phyloP scores from a whole-genome alignment of 352 stramenopile species.

The Phytophthora citrophthora region DNA sequence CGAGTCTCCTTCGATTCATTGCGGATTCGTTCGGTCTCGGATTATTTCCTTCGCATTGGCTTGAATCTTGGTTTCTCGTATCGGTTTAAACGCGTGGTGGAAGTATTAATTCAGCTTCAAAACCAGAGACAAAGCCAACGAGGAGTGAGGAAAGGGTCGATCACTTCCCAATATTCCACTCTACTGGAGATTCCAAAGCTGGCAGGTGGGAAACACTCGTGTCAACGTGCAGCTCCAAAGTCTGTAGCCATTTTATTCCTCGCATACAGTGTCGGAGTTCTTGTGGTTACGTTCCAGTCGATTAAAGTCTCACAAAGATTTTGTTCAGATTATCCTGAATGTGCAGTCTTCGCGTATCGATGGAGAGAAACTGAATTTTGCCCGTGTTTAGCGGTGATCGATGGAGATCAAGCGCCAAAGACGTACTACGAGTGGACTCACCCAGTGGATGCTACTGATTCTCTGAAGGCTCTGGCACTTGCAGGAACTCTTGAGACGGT shows the following conservation, averaged over 20 bases:
- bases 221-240: slow-evolving; percentile 29
- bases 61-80: slow-evolving; percentile 48
- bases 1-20: slow-evolving; percentile 42
- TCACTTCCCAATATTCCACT: not conserved
- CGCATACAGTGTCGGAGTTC: slow-evolving; percentile 5
- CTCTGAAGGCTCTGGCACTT: slow-evolving; percentile 24
- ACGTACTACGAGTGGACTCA: slow-evolving; percentile 46
- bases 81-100: slow-evolving; percentile 45
- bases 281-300: slow-evolving; percentile 18
- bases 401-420: slow-evolving; percentile 33
- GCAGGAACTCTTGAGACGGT: slow-evolving; percentile 38
- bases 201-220: not conserved
- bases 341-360: slow-evolving; percentile 37
- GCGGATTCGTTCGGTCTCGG: slow-evolving; percentile 26
- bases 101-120: slow-evolving; percentile 34
- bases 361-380: slow-evolving; percentile 26
- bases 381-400: slow-evolving; percentile 42
- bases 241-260: slow-evolving; percentile 25
- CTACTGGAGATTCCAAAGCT: slow-evolving; percentile 7
- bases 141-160: not conserved
- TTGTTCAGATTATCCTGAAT: slow-evolving; percentile 35
- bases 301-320: slow-evolving; percentile 14
- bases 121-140: slow-evolving; percentile 1
- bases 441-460: slow-evolving; percentile 30
- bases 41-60: slow-evolving; percentile 43